These are phyloP conservation scores for Echeveria elegans DNA, from an alignment of 164 flowering plant species.

Conservation along the genomic window DNA sequence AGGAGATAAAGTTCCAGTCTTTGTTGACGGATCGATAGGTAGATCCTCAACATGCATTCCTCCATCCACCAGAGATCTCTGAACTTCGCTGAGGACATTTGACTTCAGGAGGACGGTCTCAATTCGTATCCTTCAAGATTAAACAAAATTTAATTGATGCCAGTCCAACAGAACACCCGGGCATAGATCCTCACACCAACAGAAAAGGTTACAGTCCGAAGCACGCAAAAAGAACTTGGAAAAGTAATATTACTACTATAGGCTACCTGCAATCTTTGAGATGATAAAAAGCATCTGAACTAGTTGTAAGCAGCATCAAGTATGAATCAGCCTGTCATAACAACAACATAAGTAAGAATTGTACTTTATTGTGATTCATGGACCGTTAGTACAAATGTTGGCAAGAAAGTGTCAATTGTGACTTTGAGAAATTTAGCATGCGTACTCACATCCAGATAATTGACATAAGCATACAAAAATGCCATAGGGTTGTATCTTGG, in stretches of 20 bases:
- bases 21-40: constrained; percentile 56
- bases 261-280: constrained; percentile 91
- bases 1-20: constrained; percentile 39
- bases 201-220: not conserved
- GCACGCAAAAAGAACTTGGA: not conserved
- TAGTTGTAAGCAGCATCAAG: constrained; percentile 85
- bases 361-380: not conserved
- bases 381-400: not conserved
- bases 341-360: not conserved
- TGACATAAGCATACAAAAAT: constrained; percentile 87
- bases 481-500: constrained; percentile 99
- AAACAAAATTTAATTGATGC: not conserved
- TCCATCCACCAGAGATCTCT: constrained; percentile 79
- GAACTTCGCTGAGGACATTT: constrained; percentile 86
- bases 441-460: constrained; percentile 81
- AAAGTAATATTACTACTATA: not conserved
- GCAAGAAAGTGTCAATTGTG: not conserved
- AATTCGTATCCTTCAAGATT: constrained; percentile 61
- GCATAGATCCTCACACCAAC: constrained; percentile 1
- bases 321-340: constrained; percentile 75
- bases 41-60: constrained; percentile 91
- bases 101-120: constrained; percentile 84
- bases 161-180: not conserved
- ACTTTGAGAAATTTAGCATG: not conserved
- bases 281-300: constrained; percentile 94